phyloP scores from a whole-genome alignment of 164 flowering plant genomes.

The Annona squamosa region DNA sequence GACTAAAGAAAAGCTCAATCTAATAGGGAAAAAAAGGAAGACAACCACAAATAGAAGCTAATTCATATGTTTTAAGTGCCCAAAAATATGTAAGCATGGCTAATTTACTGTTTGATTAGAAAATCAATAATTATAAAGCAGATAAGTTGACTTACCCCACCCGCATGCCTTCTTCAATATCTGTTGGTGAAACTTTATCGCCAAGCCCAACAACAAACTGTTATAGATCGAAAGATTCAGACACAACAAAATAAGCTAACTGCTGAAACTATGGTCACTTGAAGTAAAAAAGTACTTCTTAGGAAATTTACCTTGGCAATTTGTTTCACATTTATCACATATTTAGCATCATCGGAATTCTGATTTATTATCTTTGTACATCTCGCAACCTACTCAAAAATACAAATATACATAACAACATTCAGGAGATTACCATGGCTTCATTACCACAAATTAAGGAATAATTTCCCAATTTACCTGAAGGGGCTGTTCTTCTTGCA shows the following conservation, averaged over 20 bases:
- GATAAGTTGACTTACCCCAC: slow-evolving; percentile 57
- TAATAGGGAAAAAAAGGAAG: no score
- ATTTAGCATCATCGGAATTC: slow-evolving; percentile 92
- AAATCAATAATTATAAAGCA: background rate
- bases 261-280: background rate
- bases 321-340: slow-evolving; percentile 97
- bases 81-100: no score
- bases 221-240: slow-evolving; percentile 8
- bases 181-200: slow-evolving; percentile 96
- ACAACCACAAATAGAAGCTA: no score
- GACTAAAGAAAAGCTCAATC: no score
- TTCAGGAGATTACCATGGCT: background rate
- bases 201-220: slow-evolving; percentile 99
- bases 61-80: no score
- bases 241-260: background rate
- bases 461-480: slow-evolving; percentile 37
- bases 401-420: background rate
- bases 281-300: background rate
- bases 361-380: slow-evolving; percentile 96
- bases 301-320: slow-evolving; percentile 76
- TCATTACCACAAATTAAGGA: background rate
- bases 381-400: slow-evolving; percentile 70
- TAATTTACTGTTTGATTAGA: no score
- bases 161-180: slow-evolving; percentile 99
- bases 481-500: slow-evolving; percentile 98